These are phyloP conservation scores for Stemphylium beticola DNA, from an alignment of 2,329 filamentous ascomycete species.

Conservation along the genomic window DNA sequence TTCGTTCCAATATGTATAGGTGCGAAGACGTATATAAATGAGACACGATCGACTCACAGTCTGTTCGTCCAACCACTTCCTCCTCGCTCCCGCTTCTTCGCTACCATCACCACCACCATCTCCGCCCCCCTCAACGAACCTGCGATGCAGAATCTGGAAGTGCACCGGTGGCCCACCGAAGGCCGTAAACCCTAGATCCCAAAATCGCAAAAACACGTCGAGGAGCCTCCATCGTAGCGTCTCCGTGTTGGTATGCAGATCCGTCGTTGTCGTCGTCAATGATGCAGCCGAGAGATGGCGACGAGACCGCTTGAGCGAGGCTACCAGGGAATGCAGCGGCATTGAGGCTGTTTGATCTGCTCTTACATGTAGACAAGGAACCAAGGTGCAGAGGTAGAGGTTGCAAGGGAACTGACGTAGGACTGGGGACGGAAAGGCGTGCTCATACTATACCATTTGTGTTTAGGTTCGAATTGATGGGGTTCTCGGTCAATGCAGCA, in stretches of 20 bases:
- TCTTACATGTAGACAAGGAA: too few species aligned
- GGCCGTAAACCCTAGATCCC: conserved; percentile 68
- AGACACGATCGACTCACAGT: conserved; percentile 55
- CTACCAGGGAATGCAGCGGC: conserved; percentile 30
- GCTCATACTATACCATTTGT: too few species aligned
- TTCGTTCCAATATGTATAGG: too few species aligned
- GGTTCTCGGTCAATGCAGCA: too few species aligned
- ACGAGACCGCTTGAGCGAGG: conserved; percentile 28
- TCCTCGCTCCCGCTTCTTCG: conserved; percentile 58
- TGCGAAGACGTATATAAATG: too few species aligned
- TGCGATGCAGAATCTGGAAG: conserved; percentile 69
- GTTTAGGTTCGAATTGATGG: too few species aligned
- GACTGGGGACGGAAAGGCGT: too few species aligned
- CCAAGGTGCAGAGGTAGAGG: too few species aligned
- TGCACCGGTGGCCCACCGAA: conserved; percentile 74
- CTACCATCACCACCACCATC: conserved; percentile 53
- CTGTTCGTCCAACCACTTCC: conserved; percentile 72
- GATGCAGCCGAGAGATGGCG: background rate
- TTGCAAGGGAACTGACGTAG: too few species aligned
- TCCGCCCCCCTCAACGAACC: conserved; percentile 63
- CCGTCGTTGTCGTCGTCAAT: conserved; percentile 2
- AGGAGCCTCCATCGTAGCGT: conserved; percentile 31
- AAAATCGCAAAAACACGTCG: conserved; percentile 47
- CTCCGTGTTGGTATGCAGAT: conserved; percentile 22
- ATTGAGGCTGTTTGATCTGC: background rate